phyloP scores from a whole-genome alignment of 1,284 basidiomycete species.

The Inonotus hispidus region DNA sequence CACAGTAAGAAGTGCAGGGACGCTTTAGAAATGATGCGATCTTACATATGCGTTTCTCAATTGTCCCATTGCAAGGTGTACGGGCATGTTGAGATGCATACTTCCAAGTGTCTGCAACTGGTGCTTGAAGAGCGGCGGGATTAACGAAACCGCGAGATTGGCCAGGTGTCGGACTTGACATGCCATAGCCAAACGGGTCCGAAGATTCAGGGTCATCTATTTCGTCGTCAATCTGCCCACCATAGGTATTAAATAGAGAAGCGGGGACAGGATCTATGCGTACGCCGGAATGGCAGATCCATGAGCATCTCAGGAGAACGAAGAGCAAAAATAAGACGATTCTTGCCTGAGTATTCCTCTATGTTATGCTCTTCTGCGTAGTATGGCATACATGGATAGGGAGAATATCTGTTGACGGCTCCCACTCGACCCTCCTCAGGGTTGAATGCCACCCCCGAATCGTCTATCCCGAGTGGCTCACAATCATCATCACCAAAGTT shows the following conservation, averaged over 20 bases:
- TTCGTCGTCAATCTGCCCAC: not conserved
- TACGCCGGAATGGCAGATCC: not conserved
- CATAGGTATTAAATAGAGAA: not conserved
- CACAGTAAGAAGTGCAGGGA: not conserved
- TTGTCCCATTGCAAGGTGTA: not conserved
- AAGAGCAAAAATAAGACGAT: not conserved
- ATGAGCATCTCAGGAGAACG: not conserved
- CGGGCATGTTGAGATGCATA: not conserved
- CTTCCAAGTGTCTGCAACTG: not conserved
- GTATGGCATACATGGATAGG: not conserved
- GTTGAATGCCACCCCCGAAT: conserved; percentile 1
- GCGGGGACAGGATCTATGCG: not conserved
- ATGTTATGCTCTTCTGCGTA: not conserved
- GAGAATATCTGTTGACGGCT: not conserved
- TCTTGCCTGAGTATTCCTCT: not conserved
- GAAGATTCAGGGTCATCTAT: conserved; percentile 1
- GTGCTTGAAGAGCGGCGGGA: not conserved
- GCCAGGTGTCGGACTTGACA: conserved; percentile 10
- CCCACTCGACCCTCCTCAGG: not conserved
- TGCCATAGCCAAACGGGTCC: not conserved
- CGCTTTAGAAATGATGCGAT: not conserved
- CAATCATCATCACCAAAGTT: conserved; percentile 3
- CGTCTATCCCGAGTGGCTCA: not conserved
- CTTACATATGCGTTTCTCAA: not conserved
- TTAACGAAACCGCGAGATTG: not conserved